These are phyloP conservation scores for Aspergillus ellipticus DNA, from an alignment of 495 filamentous ascomycete species.

Conservation along the genomic window DNA sequence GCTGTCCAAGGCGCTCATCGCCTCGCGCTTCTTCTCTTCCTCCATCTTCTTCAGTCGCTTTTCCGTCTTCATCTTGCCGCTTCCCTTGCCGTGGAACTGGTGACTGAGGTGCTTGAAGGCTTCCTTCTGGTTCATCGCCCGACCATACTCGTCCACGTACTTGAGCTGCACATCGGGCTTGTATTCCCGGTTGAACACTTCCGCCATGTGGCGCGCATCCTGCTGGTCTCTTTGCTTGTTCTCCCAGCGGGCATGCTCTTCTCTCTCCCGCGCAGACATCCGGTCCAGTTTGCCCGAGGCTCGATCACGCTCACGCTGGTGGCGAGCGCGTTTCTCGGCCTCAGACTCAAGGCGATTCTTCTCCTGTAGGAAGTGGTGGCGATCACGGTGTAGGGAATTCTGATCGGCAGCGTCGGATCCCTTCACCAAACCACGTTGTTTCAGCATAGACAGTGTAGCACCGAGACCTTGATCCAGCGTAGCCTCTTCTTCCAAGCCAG, in stretches of 20 bases:
- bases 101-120: constrained; percentile 94
- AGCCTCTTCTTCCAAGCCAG: constrained; percentile 81
- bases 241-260: constrained; percentile 80
- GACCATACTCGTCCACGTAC: constrained; percentile 84
- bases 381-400: constrained; percentile 68
- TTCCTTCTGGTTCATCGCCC: constrained; percentile 85
- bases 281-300: constrained; percentile 74
- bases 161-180: constrained; percentile 84
- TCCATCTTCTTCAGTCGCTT: constrained; percentile 96
- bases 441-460: constrained; percentile 74
- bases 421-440: constrained; percentile 75
- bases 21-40: constrained; percentile 82
- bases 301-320: constrained; percentile 84
- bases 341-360: constrained; percentile 69
- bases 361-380: constrained; percentile 75
- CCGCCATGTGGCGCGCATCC: constrained; percentile 73
- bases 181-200: constrained; percentile 82
- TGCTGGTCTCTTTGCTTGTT: constrained; percentile 82
- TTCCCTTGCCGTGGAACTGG: constrained; percentile 97
- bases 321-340: constrained; percentile 72
- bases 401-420: constrained; percentile 56
- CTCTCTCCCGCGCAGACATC: constrained; percentile 86
- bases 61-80: constrained; percentile 97
- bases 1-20: constrained; percentile 75
- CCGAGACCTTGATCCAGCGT: constrained; percentile 74